Conservation (phyloP, 2,329 filamentous ascomycete species). For the Cladosporium sp. region DNA sequence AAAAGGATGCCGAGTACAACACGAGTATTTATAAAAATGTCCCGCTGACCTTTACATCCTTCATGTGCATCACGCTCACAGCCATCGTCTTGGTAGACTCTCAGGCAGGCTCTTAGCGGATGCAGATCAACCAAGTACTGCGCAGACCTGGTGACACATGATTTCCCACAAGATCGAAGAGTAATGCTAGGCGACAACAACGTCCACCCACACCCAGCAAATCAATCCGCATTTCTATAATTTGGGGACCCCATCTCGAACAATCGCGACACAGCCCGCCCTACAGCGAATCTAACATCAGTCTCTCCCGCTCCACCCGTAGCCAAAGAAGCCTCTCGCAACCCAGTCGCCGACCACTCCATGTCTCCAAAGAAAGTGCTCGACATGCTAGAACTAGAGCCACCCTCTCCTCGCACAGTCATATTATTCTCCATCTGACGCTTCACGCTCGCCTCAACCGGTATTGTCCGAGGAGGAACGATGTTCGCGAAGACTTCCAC, state of each 20-base stretch:
- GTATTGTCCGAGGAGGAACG: constrained; percentile 15
- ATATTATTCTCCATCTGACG: constrained; percentile 16
- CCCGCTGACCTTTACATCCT: too few relatives aligned
- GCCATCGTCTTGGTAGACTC: too few relatives aligned
- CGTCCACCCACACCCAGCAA: too few relatives aligned
- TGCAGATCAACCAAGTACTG: too few relatives aligned
- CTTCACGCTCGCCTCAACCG: constrained; percentile 15
- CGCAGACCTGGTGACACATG: too few relatives aligned
- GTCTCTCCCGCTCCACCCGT: constrained; percentile 28
- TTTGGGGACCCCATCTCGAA: constrained; percentile 26
- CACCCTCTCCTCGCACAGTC: constrained; percentile 24
- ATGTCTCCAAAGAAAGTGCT: constrained; percentile 27
- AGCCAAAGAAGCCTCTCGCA: constrained; percentile 23
- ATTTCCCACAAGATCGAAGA: too few relatives aligned
- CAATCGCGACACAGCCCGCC: constrained; percentile 24
- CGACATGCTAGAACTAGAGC: constrained; percentile 27
- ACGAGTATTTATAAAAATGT: too few relatives aligned
- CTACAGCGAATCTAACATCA: constrained; percentile 27
- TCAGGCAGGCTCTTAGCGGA: too few relatives aligned
- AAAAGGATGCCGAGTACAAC: too few relatives aligned
- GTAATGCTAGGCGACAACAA: background rate
- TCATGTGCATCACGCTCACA: too few relatives aligned
- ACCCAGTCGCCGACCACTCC: constrained; percentile 27
- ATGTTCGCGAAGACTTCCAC: constrained; percentile 25
- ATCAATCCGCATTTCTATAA: background rate